Evolutionary conservation across 2,329 filamentous ascomycete species (phyloP).

Genomic region (Westerdykella ornata): DNA sequence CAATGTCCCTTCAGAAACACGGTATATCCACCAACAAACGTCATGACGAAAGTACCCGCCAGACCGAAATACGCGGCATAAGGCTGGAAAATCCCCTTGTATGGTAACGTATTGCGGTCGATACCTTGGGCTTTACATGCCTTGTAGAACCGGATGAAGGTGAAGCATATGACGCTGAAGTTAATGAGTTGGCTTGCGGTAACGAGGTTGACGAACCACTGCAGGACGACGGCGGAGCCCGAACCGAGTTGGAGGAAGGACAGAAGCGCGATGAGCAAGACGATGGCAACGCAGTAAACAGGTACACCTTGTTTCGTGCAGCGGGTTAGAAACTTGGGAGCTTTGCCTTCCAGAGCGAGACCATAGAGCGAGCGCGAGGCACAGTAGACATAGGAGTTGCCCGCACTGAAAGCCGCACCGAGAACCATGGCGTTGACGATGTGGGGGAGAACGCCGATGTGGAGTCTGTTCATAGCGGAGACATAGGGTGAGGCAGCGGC

Average conservation of each 20-base stretch:
- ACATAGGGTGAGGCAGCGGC: slow-evolving; percentile 62
- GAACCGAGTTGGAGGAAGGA: slow-evolving; percentile 70
- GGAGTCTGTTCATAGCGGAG: slow-evolving; percentile 52
- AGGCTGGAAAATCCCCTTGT: slow-evolving; percentile 62
- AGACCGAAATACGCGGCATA: slow-evolving; percentile 64
- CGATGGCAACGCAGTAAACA: slow-evolving; percentile 62
- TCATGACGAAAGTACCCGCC: slow-evolving; percentile 60
- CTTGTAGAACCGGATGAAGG: slow-evolving; percentile 65
- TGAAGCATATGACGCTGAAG: slow-evolving; percentile 53
- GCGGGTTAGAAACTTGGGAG: slow-evolving; percentile 50
- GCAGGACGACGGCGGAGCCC: slow-evolving; percentile 60
- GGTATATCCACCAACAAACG: slow-evolving; percentile 67
- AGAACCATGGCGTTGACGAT: slow-evolving; percentile 54
- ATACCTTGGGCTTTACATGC: slow-evolving; percentile 64
- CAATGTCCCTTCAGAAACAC: slow-evolving; percentile 66
- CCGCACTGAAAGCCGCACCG: slow-evolving; percentile 51
- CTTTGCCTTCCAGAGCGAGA: slow-evolving; percentile 49
- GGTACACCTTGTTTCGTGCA: slow-evolving; percentile 61
- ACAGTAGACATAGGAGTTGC: slow-evolving; percentile 52
- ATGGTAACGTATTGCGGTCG: slow-evolving; percentile 60
- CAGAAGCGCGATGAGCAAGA: slow-evolving; percentile 61
- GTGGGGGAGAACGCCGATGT: slow-evolving; percentile 50
- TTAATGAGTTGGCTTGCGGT: slow-evolving; percentile 59
- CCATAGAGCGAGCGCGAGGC: slow-evolving; percentile 50
- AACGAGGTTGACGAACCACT: slow-evolving; percentile 67